Evolutionary conservation across 2,329 filamentous ascomycete species (phyloP).

Genomic region (Furcasterigmium furcatum): DNA sequence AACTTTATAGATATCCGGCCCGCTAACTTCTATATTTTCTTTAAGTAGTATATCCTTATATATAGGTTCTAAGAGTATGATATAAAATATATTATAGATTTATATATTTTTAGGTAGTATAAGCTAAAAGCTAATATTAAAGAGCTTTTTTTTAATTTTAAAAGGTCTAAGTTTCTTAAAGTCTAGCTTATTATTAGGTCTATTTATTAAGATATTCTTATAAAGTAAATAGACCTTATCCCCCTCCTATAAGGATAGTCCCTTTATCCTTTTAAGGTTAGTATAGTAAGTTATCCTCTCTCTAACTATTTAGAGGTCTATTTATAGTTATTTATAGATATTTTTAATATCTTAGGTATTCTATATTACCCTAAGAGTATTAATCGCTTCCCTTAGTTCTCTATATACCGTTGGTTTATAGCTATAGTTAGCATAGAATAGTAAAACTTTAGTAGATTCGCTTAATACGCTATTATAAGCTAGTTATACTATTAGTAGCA

Average conservation of each 20-base stretch:
- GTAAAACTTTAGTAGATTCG: no score
- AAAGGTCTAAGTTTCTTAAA: no score
- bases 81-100: no score
- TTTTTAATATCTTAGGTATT: not conserved
- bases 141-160: no score
- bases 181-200: no score
- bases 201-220: not conserved
- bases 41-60: no score
- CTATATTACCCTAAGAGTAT: not conserved
- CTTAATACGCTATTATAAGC: no score
- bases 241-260: not conserved
- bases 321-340: not conserved
- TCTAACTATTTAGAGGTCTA: not conserved
- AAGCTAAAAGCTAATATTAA: no score
- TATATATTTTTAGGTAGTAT: no score
- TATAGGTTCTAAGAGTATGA: no score
- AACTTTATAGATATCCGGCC: constrained; percentile 1
- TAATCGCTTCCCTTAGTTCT: not conserved
- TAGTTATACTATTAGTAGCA: constrained; percentile 5
- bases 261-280: not conserved
- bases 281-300: not conserved
- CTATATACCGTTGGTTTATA: not conserved
- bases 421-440: no score
- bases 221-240: not conserved
- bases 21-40: no score